Evolutionary conservation across 1,139 yeast species (phyloP), one percentile per base, ranked within the genome.

Genomic region (Yamadazyma oceani): DNA sequence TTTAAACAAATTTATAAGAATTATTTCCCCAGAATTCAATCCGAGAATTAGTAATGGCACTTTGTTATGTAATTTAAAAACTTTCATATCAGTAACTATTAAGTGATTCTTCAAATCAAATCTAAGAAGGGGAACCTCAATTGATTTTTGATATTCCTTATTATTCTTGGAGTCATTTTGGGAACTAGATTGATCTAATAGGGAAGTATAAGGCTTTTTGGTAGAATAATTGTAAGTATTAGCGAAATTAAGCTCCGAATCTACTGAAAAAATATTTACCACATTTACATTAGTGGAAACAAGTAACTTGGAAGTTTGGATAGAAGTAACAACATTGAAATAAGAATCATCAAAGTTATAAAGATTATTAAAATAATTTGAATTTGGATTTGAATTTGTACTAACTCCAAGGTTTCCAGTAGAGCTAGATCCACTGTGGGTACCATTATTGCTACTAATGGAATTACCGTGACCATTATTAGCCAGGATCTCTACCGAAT

Each of bases 231-330:
- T 52, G 10, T 48, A 43, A 0, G 66, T 54, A 32, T 55, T 48
- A 17, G 43, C 40, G 38, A 53, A 67, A 10, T 55, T 47, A 5
- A 57, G 50, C 10, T 54, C 39, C 2, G 45, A 40, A 36, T 61
- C 64, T 9, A 69, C 49, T 6, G 62, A 64, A 26, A 70, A 49
- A 2, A 70, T 54, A 46, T 69, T 70, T 25, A 69, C 45, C 0
- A 69, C 60, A 41, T 66, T 68, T 25, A 67, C 63, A 50, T 69
- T 60, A 12, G 62, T 49, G 2, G 71, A 57, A 3, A 69, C 52
- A 37, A 69, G 42, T 22, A 70, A 47, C 19, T 42, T 44, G 9
- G 26, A 17, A 5, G 51, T 46, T 16, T 40, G 36, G 4, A 42
- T 23, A 6, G 50, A 44, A 2, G 43, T 38, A 11, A 68, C 38